Base-by-base conservation (phyloP, 106 monocot genomes). In the Iris macrosiphon region DNA sequence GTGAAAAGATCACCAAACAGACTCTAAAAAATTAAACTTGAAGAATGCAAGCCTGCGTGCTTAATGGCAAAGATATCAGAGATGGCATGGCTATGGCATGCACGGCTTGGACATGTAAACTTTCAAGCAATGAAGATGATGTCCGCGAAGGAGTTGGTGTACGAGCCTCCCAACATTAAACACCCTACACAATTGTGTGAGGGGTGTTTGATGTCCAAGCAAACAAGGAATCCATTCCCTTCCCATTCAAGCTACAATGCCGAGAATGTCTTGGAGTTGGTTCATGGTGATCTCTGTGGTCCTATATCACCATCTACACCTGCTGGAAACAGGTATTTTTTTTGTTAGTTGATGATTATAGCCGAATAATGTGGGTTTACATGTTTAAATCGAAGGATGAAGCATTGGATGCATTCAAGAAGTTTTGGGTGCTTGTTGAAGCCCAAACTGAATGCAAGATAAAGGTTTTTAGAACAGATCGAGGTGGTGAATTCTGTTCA, bases 251-350 rank as follows among this genome's bases (percentile, higher is more conserved):
- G 12, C 16, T 60, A 10, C 7, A 42, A 24, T 23, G 40, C 59
- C 3, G 14, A n/a, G 3, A 16, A 26, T 0, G 1, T 13, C 0
- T 16, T 60, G 23, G 22, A 64, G 6, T 4, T 64, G 31, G 19
- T 64, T 6, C 63, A 64, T 26, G 50, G 34, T 9, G 63, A 64
- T 51, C 23, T 64, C 17, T 64, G 35, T 30, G 63, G 50, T 4
- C 63, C 49, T 2, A 64, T 64, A 1, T 22, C 33, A 34, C 63
- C 63, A 20, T 2, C 22, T 13, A 64, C 63, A 4, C 17, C 33
- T 0, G 50, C 10, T 0, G 50, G 27, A 10, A 65, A 65, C 11
- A 39, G 18, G 13, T 64, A 64, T 16, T 61, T 61, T 31, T 61
- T 6, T 7, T 61, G 45, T 12, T 61, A 13, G 61, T 61, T 45